phyloP scores from a whole-genome alignment of 2,329 filamentous ascomycete species.

The Diaporthe citrichinensis region DNA sequence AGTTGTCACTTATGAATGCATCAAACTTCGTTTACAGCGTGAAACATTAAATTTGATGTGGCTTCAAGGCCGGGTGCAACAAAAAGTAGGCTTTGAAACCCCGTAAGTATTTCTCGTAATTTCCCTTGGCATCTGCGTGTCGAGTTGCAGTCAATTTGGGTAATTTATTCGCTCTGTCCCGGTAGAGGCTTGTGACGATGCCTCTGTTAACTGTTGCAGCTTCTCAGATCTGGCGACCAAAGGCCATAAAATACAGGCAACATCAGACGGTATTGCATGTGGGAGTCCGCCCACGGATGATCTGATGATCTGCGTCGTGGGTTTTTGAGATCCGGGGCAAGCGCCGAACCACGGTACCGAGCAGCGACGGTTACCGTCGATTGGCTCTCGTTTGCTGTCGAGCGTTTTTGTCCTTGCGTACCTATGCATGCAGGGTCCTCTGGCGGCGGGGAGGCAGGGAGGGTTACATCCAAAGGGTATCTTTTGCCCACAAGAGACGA shows the following conservation, averaged over 20 bases:
- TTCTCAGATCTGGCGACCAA: not conserved
- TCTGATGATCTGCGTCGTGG: conserved; percentile 17
- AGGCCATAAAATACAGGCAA: not conserved
- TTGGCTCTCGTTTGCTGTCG: conserved; percentile 24
- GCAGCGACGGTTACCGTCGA: not conserved
- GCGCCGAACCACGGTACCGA: conserved; percentile 14
- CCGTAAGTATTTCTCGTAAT: not conserved
- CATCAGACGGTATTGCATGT: not conserved
- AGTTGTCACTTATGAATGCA: not conserved
- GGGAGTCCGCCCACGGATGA: not conserved
- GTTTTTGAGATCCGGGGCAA: conserved; percentile 18
- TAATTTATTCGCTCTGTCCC: not conserved
- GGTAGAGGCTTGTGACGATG: not conserved
- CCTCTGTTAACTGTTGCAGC: not conserved
- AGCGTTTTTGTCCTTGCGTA: not conserved
- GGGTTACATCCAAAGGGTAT: conserved; percentile 18
- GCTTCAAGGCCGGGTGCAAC: not conserved
- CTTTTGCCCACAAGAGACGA: not conserved
- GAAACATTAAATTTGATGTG: not conserved
- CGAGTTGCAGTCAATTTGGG: not conserved
- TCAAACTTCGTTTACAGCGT: not conserved
- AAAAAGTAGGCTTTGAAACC: not conserved
- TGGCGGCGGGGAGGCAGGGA: not conserved
- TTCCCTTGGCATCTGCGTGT: not conserved
- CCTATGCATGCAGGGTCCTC: conserved; percentile 18